Percentiles rank a stretch among this genome's conserved stretches.
These are phyloP conservation scores for Penstemon davidsonii DNA, from an alignment of 257 asterid genomes.

Conservation along the genomic window DNA sequence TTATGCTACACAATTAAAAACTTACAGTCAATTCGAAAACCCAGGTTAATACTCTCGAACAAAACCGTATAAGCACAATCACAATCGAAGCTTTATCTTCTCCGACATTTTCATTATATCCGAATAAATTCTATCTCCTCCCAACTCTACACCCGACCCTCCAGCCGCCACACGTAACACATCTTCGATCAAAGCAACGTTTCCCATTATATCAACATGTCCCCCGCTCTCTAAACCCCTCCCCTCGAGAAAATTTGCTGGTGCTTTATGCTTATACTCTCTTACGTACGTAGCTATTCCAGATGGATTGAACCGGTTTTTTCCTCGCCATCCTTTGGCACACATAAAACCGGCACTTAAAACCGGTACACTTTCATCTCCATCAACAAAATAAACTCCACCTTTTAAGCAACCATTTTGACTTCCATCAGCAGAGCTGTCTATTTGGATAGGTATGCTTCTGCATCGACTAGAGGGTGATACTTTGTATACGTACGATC, in stretches of 20 bases:
- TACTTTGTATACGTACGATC: conserved; percentile 76
- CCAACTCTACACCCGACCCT: conserved; percentile 57
- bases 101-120: conserved; percentile 69
- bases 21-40: conserved; percentile 17
- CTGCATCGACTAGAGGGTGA: conserved; percentile 57
- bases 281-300: conserved; percentile 56
- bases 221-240: conserved; percentile 78
- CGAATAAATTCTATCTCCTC: conserved; percentile 64
- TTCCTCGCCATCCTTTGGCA: conserved; percentile 86
- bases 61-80: conserved; percentile 18
- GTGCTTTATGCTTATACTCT: conserved; percentile 80
- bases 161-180: conserved; percentile 75
- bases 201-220: conserved; percentile 91
- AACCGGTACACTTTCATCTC: conserved; percentile 75
- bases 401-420: conserved; percentile 65
- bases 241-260: conserved; percentile 69
- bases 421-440: conserved; percentile 64
- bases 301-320: conserved; percentile 80
- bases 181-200: conserved; percentile 75
- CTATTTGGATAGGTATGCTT: conserved; percentile 83
- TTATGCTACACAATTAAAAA: conserved; percentile 21
- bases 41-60: neutral
- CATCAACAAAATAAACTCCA: conserved; percentile 74
- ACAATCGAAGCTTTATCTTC: conserved; percentile 52
- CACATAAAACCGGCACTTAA: conserved; percentile 87